Evolutionary conservation across 441 rosid genomes (phyloP), one percentile per base, ranked within the genome.

Genomic region (Melianthus villosus): DNA sequence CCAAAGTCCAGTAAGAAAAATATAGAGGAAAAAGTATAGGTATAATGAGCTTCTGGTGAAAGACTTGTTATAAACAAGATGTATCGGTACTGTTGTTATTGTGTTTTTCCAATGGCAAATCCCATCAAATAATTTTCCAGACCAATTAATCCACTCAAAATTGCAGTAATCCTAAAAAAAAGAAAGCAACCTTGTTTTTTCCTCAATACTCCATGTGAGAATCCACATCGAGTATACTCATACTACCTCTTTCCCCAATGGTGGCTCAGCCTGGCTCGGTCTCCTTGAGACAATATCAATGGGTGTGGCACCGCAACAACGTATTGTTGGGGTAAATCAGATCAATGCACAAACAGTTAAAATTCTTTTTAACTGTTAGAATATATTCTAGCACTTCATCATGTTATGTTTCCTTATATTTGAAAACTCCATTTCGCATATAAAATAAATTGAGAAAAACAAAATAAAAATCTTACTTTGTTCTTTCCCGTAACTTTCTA

Each of bases 141-240:
- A 9, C 95, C 85, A 11, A 89, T 79, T 27, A 89, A 25, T 9
- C 95, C 89, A 6, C 83, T 22, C 28, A 89, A 50, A 36, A 89
- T 93, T 17, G 60, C 69, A 93, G 81, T 83, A 38, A 89, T 83
- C 48, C 97, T 72, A n/a, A n/a, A n/a, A n/a, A n/a, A 66, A 83
- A 83, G 19, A 83, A 89, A 50, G 83, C 81, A 2, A 95, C 97
- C 54, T 89, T 89, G 83, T 95, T 83, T 68, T 95, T 73, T 53
- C 97, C 57, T 95, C 81, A 83, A 50, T 95, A 83, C 97, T 95
- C 83, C 97, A 89, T 89, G 65, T 83, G 95, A 34, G 94, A 81
- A 16, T 87, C 94, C 4, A 89, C 95, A 47, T 83, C 97, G 16
- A 89, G 76, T 89, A 48, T 78, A 89, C 49, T 89, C 97, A 2